These are phyloP conservation scores for Fusarium dimerum DNA, from an alignment of 2,329 filamentous ascomycete species.

Conservation along the genomic window DNA sequence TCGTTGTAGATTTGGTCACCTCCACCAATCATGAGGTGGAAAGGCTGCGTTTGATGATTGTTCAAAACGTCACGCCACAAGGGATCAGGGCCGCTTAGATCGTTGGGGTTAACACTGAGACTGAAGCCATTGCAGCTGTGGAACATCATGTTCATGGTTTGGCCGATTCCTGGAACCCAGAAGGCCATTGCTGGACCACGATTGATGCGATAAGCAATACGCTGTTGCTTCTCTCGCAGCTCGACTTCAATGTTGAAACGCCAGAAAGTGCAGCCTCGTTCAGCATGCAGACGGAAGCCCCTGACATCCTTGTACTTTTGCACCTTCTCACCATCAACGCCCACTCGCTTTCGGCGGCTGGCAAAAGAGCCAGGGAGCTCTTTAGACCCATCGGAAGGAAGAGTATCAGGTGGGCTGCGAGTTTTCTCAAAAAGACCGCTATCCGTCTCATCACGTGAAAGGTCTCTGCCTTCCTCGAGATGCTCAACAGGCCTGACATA, in stretches of 20 bases:
- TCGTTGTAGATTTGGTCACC: slow-evolving; percentile 98
- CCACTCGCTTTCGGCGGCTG: slow-evolving; percentile 52
- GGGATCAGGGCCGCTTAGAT: slow-evolving; percentile 89
- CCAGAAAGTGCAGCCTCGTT: slow-evolving; percentile 93
- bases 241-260: slow-evolving; percentile 95
- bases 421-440: slow-evolving; percentile 78
- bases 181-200: slow-evolving; percentile 85
- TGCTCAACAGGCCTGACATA: slow-evolving; percentile 91
- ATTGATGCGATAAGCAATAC: slow-evolving; percentile 95
- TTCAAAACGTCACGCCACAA: slow-evolving; percentile 97
- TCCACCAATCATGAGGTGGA: slow-evolving; percentile 97
- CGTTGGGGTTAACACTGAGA: slow-evolving; percentile 71
- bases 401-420: slow-evolving; percentile 52
- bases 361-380: slow-evolving; percentile 57
- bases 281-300: slow-evolving; percentile 79
- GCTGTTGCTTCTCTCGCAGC: slow-evolving; percentile 72
- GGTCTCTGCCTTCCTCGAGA: slow-evolving; percentile 73
- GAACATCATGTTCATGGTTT: slow-evolving; percentile 99
- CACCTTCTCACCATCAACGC: slow-evolving; percentile 75
- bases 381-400: slow-evolving; percentile 40
- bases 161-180: slow-evolving; percentile 83
- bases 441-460: slow-evolving; percentile 78
- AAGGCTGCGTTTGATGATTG: slow-evolving; percentile 84
- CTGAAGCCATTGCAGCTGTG: slow-evolving; percentile 98
- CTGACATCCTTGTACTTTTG: slow-evolving; percentile 82